These are phyloP conservation scores for Conoideocrella luteorostrata DNA, from an alignment of 2,329 filamentous ascomycete genomes.

Conservation along the genomic window DNA sequence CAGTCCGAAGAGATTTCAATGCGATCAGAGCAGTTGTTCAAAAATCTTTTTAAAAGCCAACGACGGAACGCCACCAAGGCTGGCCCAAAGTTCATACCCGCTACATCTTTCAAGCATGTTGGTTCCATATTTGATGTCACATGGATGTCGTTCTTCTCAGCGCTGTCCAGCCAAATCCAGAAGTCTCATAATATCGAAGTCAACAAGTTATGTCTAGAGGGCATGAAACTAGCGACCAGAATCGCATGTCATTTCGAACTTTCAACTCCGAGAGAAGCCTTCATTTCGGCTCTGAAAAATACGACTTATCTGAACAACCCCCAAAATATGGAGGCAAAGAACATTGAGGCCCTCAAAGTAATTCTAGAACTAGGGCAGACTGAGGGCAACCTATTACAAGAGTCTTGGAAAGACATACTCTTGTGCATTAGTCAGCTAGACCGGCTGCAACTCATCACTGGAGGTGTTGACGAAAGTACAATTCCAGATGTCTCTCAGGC, in stretches of 20 bases:
- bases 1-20: conserved; percentile 87
- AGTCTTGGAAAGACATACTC: conserved; percentile 92
- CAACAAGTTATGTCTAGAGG: conserved; percentile 87
- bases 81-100: conserved; percentile 75
- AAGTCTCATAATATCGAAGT: conserved; percentile 89
- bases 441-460: conserved; percentile 87
- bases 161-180: conserved; percentile 86
- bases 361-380: conserved; percentile 87
- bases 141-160: conserved; percentile 98
- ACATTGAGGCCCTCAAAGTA: conserved; percentile 88
- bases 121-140: conserved; percentile 98
- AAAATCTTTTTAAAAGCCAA: conserved; percentile 85
- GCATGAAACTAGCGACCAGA: conserved; percentile 86
- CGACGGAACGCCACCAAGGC: conserved; percentile 67
- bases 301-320: conserved; percentile 95
- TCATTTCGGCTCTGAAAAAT: conserved; percentile 86
- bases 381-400: conserved; percentile 81
- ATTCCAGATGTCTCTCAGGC: conserved; percentile 89
- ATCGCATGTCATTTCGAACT: conserved; percentile 92
- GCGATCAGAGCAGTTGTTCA: conserved; percentile 77
- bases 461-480: conserved; percentile 86
- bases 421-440: conserved; percentile 96
- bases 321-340: conserved; percentile 91
- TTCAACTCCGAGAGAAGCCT: conserved; percentile 87
- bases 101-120: conserved; percentile 88